phyloP scores from a whole-genome alignment of 2,329 filamentous ascomycete species.

The Colletotrichum gloeosporioides region DNA sequence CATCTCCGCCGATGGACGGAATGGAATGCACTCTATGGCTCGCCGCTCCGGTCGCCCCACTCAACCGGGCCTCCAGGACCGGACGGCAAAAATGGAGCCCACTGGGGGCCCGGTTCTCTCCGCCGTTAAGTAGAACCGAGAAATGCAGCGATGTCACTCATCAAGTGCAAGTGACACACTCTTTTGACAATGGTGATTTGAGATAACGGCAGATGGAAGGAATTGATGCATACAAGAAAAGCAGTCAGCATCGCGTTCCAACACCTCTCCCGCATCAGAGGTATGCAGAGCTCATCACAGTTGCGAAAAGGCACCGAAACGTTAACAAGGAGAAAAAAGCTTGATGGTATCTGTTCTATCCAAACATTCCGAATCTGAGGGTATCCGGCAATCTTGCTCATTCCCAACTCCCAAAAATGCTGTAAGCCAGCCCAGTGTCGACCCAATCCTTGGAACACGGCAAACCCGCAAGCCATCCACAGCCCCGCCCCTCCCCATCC shows the following conservation, averaged over 20 bases:
- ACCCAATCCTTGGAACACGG: not conserved
- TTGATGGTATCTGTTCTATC: not conserved
- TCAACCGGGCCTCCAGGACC: not conserved
- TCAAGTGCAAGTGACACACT: not conserved
- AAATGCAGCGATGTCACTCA: fast-evolving
- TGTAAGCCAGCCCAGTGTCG: not conserved
- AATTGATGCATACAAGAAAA: not conserved
- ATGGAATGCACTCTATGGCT: not conserved
- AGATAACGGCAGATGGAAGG: not conserved
- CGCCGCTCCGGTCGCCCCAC: not conserved
- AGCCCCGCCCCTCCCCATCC: too few relatives aligned
- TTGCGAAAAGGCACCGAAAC: not conserved
- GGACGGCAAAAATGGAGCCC: not conserved
- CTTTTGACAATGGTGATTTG: not conserved
- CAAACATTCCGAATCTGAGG: not conserved
- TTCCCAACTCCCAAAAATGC: not conserved
- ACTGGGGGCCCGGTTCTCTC: too few relatives aligned
- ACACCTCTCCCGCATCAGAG: not conserved
- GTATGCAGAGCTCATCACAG: not conserved
- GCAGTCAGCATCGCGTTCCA: not conserved
- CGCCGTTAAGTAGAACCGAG: not conserved
- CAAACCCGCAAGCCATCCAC: not conserved
- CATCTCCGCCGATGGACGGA: not conserved
- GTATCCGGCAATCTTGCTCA: not conserved
- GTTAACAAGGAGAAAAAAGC: not conserved